A percentile compares a stretch with the other conserved stretches of the same genome.
These are phyloP conservation scores for Cryphonectria carpinicola DNA, from an alignment of 2,329 filamentous ascomycete genomes.

Conservation along the genomic window DNA sequence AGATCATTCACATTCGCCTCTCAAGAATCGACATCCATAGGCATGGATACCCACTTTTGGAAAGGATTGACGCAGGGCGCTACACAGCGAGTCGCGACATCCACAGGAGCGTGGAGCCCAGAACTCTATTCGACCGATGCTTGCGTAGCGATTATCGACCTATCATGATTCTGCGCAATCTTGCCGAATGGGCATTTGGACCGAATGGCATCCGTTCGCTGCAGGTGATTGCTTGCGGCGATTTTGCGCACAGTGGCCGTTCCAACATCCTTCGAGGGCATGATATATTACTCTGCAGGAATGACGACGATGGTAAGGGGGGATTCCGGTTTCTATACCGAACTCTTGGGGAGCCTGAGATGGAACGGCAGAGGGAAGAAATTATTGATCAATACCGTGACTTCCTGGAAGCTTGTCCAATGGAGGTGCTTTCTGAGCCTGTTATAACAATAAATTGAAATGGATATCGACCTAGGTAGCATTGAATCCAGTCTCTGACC, in stretches of 20 bases:
- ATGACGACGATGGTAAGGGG: too few species aligned
- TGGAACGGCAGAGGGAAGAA: neutral
- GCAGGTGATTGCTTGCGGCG: neutral
- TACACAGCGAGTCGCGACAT: neutral
- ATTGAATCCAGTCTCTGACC: neutral
- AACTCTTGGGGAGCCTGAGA: neutral
- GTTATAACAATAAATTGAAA: too few species aligned
- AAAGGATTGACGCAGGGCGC: too few species aligned
- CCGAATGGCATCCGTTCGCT: neutral
- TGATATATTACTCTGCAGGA: neutral
- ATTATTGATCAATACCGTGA: neutral
- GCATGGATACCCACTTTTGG: too few species aligned
- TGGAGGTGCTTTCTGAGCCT: neutral
- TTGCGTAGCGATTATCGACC: neutral
- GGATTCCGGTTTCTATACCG: too few species aligned
- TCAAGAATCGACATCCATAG: neutral
- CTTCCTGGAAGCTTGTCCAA: slow-evolving; percentile 1
- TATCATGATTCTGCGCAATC: neutral
- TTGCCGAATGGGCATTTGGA: slow-evolving; percentile 1
- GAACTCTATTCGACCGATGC: neutral
- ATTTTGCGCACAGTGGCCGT: neutral
- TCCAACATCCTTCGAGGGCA: neutral
- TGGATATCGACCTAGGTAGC: neutral
- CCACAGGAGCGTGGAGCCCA: neutral
- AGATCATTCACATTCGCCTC: neutral